Evolutionary conservation across 768 basidiomycete species (phyloP), one percentile per base, ranked within the genome.

Genomic region (Boletus tylopilopsis): DNA sequence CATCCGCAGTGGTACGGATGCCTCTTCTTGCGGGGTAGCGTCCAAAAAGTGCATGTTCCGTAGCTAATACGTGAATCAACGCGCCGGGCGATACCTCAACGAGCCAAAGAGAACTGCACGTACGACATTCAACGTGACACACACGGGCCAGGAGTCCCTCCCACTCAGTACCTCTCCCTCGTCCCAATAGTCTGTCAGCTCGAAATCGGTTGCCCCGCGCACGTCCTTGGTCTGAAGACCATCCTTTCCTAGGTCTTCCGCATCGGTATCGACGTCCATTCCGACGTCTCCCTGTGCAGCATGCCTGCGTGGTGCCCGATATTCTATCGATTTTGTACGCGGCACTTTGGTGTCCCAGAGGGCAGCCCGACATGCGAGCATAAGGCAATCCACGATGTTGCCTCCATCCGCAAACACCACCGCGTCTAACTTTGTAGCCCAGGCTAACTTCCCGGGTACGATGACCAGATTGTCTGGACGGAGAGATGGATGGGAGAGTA

Each of bases 111-210:
- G 38, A 39, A 53, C 24, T 24, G 11, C 24, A 76, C 81, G 12
- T 54, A 92, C 90, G 22, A 91, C 56, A 53, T 93, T 91, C 45
- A 94, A 63, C 2, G 90, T 91, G 22, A 92, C 69, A 52, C 82
- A 82, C 5, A 94, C 74, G 0, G 91, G 92, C 82, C 91, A 87
- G 12, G 62, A 56, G 2, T 86, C 79, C 52, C 81, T 72, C 2
- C 82, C 83, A 33, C 71, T 75, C 24, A 92, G 61, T 16, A 73
- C 66, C 49, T 83, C 85, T 0, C 92, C 92, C 54, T 90, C 88
- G 59, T 90, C 90, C 88, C 89, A 91, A 53, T 84, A 88, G 64
- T 94, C 91, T 11, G 82, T 77, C 19, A 94, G 75, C 68, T 94
- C 92, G 57, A 94, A 94, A 65, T 94, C 92, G 9, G 81, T 79